A percentile compares a stretch with the other conserved stretches of the same genome.
These are phyloP conservation scores for Dorcoceras hygrometricum DNA, from an alignment of 257 asterid genomes.

Conservation along the genomic window DNA sequence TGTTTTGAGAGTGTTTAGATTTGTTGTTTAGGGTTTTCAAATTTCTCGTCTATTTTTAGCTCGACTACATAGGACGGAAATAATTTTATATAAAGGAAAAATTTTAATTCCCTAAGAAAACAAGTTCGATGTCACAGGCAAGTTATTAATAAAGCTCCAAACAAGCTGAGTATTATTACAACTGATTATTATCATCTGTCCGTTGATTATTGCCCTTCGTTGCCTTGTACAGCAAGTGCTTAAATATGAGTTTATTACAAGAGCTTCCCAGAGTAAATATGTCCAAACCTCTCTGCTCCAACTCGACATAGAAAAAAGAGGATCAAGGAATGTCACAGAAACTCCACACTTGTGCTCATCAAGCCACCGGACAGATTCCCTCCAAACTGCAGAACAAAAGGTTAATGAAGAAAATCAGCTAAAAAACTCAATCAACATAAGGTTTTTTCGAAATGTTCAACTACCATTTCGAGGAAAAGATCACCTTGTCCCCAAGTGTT, in stretches of 20 bases:
- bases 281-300: background rate
- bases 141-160: background rate
- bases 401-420: constrained; percentile 2
- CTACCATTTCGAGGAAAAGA: background rate
- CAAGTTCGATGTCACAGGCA: too few species aligned
- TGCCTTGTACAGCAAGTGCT: background rate
- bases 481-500: constrained; percentile 78
- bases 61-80: too few species aligned
- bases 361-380: constrained; percentile 57
- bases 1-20: too few species aligned
- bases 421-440: background rate
- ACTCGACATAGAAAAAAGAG: background rate
- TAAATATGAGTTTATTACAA: background rate
- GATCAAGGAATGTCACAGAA: background rate
- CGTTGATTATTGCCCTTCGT: background rate
- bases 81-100: too few species aligned
- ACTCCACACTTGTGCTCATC: background rate
- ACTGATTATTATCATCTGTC: background rate
- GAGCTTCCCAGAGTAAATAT: background rate
- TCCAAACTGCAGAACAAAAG: constrained; percentile 58
- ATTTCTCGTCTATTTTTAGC: too few species aligned
- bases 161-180: background rate
- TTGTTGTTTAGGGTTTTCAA: too few species aligned
- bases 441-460: background rate
- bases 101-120: too few species aligned